Percentiles rank a stretch among this genome's conserved stretches.
Evolutionary conservation across 495 filamentous ascomycete genomes (phyloP).

Genomic region (Penicillium chermesinum): DNA sequence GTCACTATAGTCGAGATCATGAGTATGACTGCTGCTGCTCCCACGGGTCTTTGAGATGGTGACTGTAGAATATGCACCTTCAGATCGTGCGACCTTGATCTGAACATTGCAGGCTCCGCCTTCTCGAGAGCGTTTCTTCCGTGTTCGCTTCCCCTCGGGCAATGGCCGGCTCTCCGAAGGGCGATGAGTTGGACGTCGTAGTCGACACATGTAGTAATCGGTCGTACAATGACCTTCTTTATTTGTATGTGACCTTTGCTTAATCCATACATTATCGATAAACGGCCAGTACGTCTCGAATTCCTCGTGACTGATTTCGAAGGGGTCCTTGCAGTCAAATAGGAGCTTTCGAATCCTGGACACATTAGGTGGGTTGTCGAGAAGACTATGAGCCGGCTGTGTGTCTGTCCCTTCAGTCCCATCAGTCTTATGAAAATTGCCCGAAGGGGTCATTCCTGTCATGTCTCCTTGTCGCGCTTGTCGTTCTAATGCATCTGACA

Average conservation of each 20-base stretch:
- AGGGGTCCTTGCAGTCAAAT: slow-evolving; percentile 48
- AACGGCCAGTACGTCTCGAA: slow-evolving; percentile 53
- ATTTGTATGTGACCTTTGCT: slow-evolving; percentile 47
- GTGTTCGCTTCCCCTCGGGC: slow-evolving; percentile 47
- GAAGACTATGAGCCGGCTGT: slow-evolving; percentile 19
- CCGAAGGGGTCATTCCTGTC: slow-evolving; percentile 2
- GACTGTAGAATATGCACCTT: slow-evolving; percentile 43
- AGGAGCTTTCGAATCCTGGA: slow-evolving; percentile 42
- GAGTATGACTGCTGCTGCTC: slow-evolving; percentile 40
- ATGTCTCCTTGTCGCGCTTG: slow-evolving; percentile 15
- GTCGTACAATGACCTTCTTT: slow-evolving; percentile 46
- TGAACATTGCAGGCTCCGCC: slow-evolving; percentile 49
- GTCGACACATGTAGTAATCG: slow-evolving; percentile 49
- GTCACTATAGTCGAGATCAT: slow-evolving; percentile 49
- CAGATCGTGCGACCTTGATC: slow-evolving; percentile 47
- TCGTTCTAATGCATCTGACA: slow-evolving; percentile 22
- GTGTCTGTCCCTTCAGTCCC: background rate
- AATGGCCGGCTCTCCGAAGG: slow-evolving; percentile 41
- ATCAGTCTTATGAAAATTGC: slow-evolving; percentile 28
- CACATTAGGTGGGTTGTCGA: slow-evolving; percentile 44
- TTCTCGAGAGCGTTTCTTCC: slow-evolving; percentile 47
- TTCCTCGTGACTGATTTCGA: slow-evolving; percentile 47
- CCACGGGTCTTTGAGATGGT: slow-evolving; percentile 39
- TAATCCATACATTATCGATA: slow-evolving; percentile 51
- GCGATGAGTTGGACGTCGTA: slow-evolving; percentile 41